Percentiles rank a stretch among this genome's conserved stretches.
Conservation (phyloP, 805 yeast species). For the Wickerhamomyces sydowiorum region DNA sequence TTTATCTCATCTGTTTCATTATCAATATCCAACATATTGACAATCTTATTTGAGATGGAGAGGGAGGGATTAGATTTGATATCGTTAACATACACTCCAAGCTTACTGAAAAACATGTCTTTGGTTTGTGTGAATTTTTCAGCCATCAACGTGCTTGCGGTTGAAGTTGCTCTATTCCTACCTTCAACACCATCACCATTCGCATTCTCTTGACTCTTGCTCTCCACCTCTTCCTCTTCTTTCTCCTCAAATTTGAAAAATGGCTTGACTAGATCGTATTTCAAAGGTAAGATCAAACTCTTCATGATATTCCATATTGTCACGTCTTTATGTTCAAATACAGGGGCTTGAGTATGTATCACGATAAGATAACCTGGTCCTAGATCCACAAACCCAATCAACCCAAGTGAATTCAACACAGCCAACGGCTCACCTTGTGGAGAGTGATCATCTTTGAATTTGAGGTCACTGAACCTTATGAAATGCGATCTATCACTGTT, state of each 20-base stretch:
- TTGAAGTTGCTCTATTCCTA: not conserved
- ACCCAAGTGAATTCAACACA: slow-evolving; percentile 6
- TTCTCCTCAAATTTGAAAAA: slow-evolving; percentile 5
- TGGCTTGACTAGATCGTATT: slow-evolving; percentile 12
- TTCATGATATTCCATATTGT: slow-evolving; percentile 15
- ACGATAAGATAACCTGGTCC: slow-evolving; percentile 22
- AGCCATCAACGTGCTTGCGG: not conserved
- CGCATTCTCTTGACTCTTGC: not conserved
- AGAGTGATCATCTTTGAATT: not conserved
- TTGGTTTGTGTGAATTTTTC: slow-evolving; percentile 10
- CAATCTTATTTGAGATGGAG: slow-evolving; percentile 10
- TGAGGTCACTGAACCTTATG: not conserved
- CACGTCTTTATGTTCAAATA: slow-evolving; percentile 9
- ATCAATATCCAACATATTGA: slow-evolving; percentile 4
- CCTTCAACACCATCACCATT: not conserved
- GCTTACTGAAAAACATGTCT: slow-evolving; percentile 19
- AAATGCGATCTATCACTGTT: not conserved
- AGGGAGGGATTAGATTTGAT: slow-evolving; percentile 20
- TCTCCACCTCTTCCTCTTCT: not conserved
- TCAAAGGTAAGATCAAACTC: slow-evolving; percentile 18
- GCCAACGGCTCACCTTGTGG: slow-evolving; percentile 4
- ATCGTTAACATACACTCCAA: slow-evolving; percentile 22
- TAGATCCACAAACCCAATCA: slow-evolving; percentile 16
- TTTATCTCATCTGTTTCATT: slow-evolving; percentile 1
- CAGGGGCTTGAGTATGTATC: slow-evolving; percentile 11